Evolutionary conservation across 257 asterid genomes (phyloP), one percentile per base, ranked within the genome.

Genomic region (Solanum verrucosum): DNA sequence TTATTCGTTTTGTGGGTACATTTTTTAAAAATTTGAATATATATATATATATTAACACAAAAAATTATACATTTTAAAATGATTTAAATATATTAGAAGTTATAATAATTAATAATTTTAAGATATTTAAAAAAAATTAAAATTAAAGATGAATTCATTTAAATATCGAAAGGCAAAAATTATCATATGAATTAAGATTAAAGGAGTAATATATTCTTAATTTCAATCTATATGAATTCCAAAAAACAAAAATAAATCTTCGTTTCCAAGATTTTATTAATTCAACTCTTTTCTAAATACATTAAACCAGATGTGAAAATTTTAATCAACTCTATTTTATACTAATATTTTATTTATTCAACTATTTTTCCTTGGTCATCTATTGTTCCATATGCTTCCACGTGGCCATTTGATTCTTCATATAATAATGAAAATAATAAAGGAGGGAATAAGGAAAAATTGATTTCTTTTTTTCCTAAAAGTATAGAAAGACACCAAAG

Each of bases 391-490:
- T n/a, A 77, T 77, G 9, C 59, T 77, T 77, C 84, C 49, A 77
- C 84, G 59, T 77, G 84, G 21, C 59, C 59, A 38, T 23, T 77
- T 77, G 59, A 77, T 77, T 77, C 84, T 77, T 75, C 83, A 75
- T 75, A 75, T 75, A 75, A 38, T 38, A 75, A 38, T 49, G 21
- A 38, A 3, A 75, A n/a, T 38, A 38, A 75, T 38, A 23, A 23
- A 75, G 0, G 34, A 37, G 11, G 6, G 11, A 34, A 73, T 35
- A 73, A 35, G 3, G 25, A 16, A 73, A 34, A 18, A 0, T 2
- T 35, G 27, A 73, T 35, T 56, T 56, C 10, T 16, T 56, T 56
- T 33, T 4, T 25, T 20, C 49, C 9, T 73, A 20, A 1, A 11
- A 35, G 0, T 35, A 35, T 20, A 9, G 29, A 0, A 34, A 34